Evolutionary conservation across 345 rosid genomes (phyloP), one percentile per base, ranked within the genome.

Genomic region (Clarkia xantiana): DNA sequence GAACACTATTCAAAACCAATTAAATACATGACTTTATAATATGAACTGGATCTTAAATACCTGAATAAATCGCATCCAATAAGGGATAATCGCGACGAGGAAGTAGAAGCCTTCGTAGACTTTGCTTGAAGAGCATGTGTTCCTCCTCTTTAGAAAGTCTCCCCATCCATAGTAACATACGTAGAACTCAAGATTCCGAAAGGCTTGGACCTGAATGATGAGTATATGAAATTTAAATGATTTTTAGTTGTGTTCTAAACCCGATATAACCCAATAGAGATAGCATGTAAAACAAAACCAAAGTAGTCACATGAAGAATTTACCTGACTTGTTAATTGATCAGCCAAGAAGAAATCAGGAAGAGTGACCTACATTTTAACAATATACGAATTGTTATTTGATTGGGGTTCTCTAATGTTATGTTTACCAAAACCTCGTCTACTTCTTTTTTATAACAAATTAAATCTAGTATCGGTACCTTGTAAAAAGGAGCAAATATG

Each of bases 291-390:
- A 29, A 1, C 9, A 29, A 29, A 29, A 29, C 0, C 36, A 2
- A 5, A 22, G n/a, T n/a, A n/a, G n/a, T n/a, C n/a, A n/a, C n/a
- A n/a, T n/a, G n/a, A n/a, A n/a, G n/a, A n/a, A n/a, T n/a, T 29
- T 29, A 81, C 94, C 81, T 85, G 95, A 70, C 81, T 78, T 4
- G 95, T 86, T n/a, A 86, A 59, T 38, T 86, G 95, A 65, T 86
- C 93, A 15, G 80, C 89, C 45, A 86, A 72, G 74, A 86, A 76
- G 71, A 82, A 86, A 61, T 86, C 95, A 14, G 86, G 79, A 18
- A 86, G 76, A 13, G 74, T 70, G 52, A 86, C 82, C 95, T 86
- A 48, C 55, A 25, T 14, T 29, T 5, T 1, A 5, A 29, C 36
- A 4, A 29, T 29, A 4, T 10, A 29, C 1, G 8, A 29, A 29